Evolutionary conservation across 2,329 filamentous ascomycete species (phyloP), one percentile per base, ranked within the genome.

Genomic region (Venturia aucupariae): DNA sequence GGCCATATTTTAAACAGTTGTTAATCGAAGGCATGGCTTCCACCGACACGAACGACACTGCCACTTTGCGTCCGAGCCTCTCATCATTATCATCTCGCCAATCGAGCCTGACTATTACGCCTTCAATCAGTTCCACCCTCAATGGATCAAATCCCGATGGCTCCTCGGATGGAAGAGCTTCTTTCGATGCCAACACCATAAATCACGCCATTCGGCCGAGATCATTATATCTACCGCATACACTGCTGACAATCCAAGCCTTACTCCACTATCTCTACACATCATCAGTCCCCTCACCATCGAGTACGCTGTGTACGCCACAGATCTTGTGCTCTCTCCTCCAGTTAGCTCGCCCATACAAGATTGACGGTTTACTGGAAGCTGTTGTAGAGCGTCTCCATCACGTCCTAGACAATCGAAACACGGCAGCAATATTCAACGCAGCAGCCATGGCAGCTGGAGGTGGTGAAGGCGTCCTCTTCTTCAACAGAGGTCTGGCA

Each of bases 391-490:
- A 97, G 75, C 86, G 93, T 8, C 81, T 99, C 0, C 94, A 99
- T 71, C 84, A 90, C 38, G 84, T 95, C 0, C 84, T 99, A 4
- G 94, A 99, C 74, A 94, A 90, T 60, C 85, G 93, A 59, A 99
- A 97, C 69, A 93, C 94, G 0, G 94, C 94, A 0, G 94, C 94
- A 6, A 92, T 99, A 0, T 99, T 99, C 80, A 99, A 99, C 69
- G 94, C 94, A 0, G 94, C 93, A 0, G 94, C 94, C 63, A 97
- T 97, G 94, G 94, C 92, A 0, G 94, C 94, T 1, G 94, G 94
- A 13, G 92, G 94, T 32, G 94, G 94, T 0, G 86, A 92, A 60
- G 90, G 90, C 60, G 90, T 93, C 35, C 87, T 89, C 63, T 90
- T 85, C 70, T 71, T 77, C 82, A 44, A 80, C 54, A 30, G 63